Evolutionary conservation across 805 yeast species (phyloP).

Genomic region (Teunomyces panamensis): DNA sequence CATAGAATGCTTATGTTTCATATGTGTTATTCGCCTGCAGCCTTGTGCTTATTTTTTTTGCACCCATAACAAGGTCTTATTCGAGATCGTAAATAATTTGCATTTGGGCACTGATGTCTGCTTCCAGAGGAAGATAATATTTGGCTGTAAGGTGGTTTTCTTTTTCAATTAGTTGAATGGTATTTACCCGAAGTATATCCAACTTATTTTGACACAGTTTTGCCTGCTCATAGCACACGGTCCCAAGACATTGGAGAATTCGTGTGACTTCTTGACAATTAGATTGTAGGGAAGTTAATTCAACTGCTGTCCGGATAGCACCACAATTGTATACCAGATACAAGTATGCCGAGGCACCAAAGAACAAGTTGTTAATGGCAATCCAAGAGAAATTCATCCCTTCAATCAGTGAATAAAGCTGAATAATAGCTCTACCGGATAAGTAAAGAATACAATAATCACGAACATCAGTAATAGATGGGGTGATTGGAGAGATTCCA

Average conservation of each 20-base stretch:
- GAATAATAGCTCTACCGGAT: neutral
- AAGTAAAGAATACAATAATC: neutral
- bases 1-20: neutral
- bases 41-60: neutral
- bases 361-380: neutral
- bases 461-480: neutral
- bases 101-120: neutral
- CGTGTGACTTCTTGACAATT: neutral
- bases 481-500: neutral
- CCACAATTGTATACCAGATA: conserved; percentile 2
- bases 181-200: neutral
- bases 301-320: neutral
- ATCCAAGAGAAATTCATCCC: conserved; percentile 1
- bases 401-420: neutral
- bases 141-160: neutral
- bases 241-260: neutral
- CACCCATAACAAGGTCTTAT: neutral
- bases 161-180: neutral
- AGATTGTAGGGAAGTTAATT: neutral
- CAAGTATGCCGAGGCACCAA: conserved; percentile 2
- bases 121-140: neutral
- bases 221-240: neutral
- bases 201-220: neutral
- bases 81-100: neutral
- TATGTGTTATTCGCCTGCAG: neutral